Base-by-base conservation (phyloP, 768 basidiomycete species). In the Hortiboletus flavorubellus region DNA sequence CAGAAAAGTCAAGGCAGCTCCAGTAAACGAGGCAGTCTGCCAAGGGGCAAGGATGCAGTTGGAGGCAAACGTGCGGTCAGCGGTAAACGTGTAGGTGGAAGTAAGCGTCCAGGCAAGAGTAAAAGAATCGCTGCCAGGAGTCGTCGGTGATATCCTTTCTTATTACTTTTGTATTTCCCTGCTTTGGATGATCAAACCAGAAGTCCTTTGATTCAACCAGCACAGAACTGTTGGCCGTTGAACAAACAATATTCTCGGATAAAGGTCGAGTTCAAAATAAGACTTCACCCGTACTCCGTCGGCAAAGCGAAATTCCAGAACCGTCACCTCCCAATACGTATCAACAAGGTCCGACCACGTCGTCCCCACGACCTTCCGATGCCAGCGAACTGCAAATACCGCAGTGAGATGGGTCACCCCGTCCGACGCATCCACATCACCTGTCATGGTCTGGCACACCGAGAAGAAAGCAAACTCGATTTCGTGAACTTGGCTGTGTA, bases 71-170 rank as follows among this genome's bases (percentile, higher is more conserved):
- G 34, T 34, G 11, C 40, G 5, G 23, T 38, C 0, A 49, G 59
- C 2, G 56, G 49, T 1, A 67, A 64, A 59, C 62, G 60, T n/a
- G 60, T 70, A 5, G 71, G 73, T 34, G 73, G 72, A 12, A 70
- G 67, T 26, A 81, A 80, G 53, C 75, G 87, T 34, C 80, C 77
- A 12, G 87, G 87, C 3, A 89, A 86, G 70, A 76, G 76, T 44
- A 82, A 74, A 64, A 73, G 87, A 57, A 70, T 78, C 49, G 68
- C 77, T 8, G 73, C 77, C 42, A 75, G 77, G 38, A 71, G 62
- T 56, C 69, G 60, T 53, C 65, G 65, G 56, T 69, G 59, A 68
- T 46, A 56, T 50, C 46, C 33, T 16, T 37, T 26, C n/a, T 51
- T 41, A 11, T 49, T 44, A 42, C 43, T 29, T 50, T 5, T 57